Evolutionary conservation across 2,329 filamentous ascomycete genomes (phyloP).

Genomic region (Botrytis pseudocinerea): DNA sequence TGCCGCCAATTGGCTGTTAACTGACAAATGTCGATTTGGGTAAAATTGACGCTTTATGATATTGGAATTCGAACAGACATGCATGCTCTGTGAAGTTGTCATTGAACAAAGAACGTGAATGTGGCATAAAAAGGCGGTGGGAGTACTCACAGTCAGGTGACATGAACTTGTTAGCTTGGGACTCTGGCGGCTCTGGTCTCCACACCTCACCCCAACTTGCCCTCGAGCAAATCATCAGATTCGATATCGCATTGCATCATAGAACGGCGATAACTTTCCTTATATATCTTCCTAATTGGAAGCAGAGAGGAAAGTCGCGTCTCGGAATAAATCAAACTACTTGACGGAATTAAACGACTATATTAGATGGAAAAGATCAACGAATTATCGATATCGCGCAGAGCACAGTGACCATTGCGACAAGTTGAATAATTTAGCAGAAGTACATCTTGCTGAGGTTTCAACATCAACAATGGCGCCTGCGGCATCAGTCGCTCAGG

Average conservation of each 20-base stretch:
- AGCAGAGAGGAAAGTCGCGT: neutral
- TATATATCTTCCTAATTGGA: neutral
- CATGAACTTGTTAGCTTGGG: neutral
- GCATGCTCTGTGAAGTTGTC: neutral
- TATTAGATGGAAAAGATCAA: slow-evolving; percentile 16
- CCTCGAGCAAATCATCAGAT: slow-evolving; percentile 14
- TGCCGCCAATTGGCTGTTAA: neutral
- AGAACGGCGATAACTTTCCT: neutral
- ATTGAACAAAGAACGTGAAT: neutral
- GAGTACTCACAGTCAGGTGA: neutral
- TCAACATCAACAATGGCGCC: slow-evolving; percentile 36
- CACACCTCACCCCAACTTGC: slow-evolving; percentile 17
- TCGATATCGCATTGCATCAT: slow-evolving; percentile 14
- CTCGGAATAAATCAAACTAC: neutral
- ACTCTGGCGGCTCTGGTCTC: slow-evolving; percentile 6
- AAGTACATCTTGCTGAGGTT: neutral
- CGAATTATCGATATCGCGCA: slow-evolving; percentile 15
- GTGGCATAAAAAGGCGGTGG: neutral
- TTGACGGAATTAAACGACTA: neutral
- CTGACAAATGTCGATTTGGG: neutral
- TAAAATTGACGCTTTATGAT: neutral
- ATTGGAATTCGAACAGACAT: neutral
- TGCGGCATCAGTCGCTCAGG: slow-evolving; percentile 35
- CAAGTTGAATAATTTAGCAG: neutral
- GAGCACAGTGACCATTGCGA: slow-evolving; percentile 12